phyloP scores from a whole-genome alignment of 78 protist species.

The Emiliania huxleyi region DNA sequence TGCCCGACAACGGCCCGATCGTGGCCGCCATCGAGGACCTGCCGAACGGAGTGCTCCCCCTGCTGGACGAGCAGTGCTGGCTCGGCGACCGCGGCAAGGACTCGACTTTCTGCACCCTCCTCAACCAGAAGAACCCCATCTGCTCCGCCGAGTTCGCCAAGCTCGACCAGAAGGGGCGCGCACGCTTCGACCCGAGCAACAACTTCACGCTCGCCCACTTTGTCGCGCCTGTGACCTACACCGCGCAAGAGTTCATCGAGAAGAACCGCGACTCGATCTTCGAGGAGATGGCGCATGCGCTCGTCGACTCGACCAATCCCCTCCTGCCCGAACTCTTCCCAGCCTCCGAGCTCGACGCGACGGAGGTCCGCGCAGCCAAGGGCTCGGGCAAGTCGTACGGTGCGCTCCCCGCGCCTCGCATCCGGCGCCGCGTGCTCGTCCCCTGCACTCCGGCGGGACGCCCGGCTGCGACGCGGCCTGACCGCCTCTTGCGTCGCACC shows the following conservation, averaged over 20 bases:
- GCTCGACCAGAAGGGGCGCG: neutral
- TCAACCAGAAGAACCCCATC: neutral
- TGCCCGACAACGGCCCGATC: neutral
- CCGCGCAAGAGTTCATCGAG: neutral
- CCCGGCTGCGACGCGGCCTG: neutral
- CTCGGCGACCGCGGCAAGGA: neutral
- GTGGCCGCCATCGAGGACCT: neutral
- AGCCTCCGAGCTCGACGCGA: neutral
- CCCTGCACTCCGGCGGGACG: too few species aligned
- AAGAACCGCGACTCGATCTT: neutral
- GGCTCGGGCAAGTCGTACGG: constrained; percentile 8
- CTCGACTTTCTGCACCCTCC: neutral
- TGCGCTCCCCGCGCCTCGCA: too few species aligned
- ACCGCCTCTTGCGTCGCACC: neutral
- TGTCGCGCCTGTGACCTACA: neutral
- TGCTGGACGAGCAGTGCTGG: neutral
- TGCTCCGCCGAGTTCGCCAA: neutral
- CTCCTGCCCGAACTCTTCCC: neutral
- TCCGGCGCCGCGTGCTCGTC: too few species aligned
- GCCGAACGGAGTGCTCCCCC: neutral
- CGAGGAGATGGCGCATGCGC: neutral
- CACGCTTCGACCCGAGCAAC: neutral
- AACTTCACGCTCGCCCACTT: neutral
- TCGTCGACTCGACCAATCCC: neutral
- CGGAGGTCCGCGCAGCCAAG: neutral